Evolutionary conservation across 2,329 filamentous ascomycete genomes (phyloP).

Genomic region (Paradendryphiella salina): DNA sequence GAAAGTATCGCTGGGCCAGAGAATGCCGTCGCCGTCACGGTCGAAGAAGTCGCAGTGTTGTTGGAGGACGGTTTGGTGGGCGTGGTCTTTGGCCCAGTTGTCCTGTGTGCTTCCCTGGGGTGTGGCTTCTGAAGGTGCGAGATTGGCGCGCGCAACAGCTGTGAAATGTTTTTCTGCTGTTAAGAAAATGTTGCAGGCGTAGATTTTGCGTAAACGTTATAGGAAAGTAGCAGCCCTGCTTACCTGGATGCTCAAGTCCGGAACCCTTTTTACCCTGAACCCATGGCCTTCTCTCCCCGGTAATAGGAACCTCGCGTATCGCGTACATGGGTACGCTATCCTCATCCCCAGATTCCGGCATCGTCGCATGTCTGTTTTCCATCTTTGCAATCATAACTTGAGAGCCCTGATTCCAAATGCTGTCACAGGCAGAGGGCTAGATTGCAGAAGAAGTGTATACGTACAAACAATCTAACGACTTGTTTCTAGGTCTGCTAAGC

Average conservation of each 20-base stretch:
- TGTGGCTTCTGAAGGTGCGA: slow-evolving; percentile 46
- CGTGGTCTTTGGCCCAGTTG: slow-evolving; percentile 46
- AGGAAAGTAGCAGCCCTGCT: no score
- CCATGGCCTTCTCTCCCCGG: slow-evolving; percentile 16
- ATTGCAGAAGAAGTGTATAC: background rate
- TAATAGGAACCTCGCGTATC: slow-evolving; percentile 16
- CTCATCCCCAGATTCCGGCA: background rate
- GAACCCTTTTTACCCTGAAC: slow-evolving; percentile 6
- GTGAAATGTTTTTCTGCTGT: background rate
- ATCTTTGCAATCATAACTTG: slow-evolving; percentile 8
- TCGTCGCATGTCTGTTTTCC: background rate
- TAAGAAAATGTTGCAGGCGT: background rate
- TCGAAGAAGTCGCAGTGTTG: slow-evolving; percentile 61
- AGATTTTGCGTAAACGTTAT: background rate
- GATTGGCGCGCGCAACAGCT: slow-evolving; percentile 50
- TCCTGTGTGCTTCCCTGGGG: slow-evolving; percentile 51
- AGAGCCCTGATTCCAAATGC: background rate
- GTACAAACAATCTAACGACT: no score
- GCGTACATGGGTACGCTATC: slow-evolving; percentile 8
- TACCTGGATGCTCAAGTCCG: slow-evolving; percentile 22
- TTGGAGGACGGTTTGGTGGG: slow-evolving; percentile 53
- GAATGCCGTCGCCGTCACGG: slow-evolving; percentile 56
- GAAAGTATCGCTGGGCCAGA: slow-evolving; percentile 59
- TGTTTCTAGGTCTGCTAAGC: no score
- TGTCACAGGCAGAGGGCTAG: background rate